Percentiles rank a stretch among this genome's conserved stretches.
Conservation (phyloP, 228 moss, liverwort and hornwort species). For the Sphagnum magellanicum region DNA sequence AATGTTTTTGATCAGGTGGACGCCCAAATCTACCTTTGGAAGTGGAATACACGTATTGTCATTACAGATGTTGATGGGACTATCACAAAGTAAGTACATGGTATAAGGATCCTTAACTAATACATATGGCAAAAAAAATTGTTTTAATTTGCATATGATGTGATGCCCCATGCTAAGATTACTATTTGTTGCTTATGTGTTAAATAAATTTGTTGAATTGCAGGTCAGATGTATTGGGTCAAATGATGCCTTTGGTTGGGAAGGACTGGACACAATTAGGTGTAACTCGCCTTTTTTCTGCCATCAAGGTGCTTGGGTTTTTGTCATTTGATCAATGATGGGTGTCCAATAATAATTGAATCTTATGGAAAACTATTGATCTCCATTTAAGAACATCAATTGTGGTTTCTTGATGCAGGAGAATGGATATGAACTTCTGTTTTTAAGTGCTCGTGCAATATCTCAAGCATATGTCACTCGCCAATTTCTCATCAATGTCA, state of each 20-base stretch:
- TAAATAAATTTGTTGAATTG: neutral
- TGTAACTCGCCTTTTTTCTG: conserved; percentile 54
- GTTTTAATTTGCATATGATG: neutral
- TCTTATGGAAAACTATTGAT: too few relatives aligned
- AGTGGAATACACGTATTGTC: conserved; percentile 8
- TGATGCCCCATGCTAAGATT: neutral
- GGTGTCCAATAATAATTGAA: too few relatives aligned
- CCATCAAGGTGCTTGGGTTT: conserved; percentile 39
- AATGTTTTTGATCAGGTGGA: conserved; percentile 11
- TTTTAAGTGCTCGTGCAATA: conserved; percentile 9
- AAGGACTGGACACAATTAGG: conserved; percentile 69
- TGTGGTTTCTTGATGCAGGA: conserved; percentile 4
- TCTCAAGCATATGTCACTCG: conserved; percentile 10
- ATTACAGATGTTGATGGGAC: conserved; percentile 12
- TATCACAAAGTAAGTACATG: conserved; percentile 15
- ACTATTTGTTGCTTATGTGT: neutral
- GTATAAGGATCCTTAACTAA: too few relatives aligned
- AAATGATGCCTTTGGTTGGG: conserved; percentile 59
- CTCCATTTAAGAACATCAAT: neutral
- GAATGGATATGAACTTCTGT: conserved; percentile 8
- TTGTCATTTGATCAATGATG: too few relatives aligned
- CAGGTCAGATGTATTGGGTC: conserved; percentile 64
- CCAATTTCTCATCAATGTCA: conserved; percentile 6
- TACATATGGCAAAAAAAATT: neutral
- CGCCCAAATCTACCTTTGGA: conserved; percentile 9